These are phyloP conservation scores for Hippophae gyantsensis DNA, from an alignment of 306 rosid genomes.

Conservation along the genomic window DNA sequence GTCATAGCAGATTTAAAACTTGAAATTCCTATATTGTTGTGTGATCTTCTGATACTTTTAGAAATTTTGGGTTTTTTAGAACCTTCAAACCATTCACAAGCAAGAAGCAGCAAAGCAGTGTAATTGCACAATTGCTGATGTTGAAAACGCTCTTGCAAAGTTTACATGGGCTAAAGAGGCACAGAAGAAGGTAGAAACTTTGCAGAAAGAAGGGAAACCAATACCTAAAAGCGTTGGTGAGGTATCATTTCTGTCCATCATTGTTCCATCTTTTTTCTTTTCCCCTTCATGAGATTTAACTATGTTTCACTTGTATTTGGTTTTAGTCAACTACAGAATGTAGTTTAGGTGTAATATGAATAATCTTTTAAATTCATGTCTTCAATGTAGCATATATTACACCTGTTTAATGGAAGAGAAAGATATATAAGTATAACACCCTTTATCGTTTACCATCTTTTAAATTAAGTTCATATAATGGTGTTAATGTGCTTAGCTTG, in stretches of 20 bases:
- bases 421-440: no score
- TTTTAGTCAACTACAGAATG: no score
- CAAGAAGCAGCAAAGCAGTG: constrained; percentile 80
- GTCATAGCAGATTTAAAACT: neutral
- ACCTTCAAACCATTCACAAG: constrained; percentile 47
- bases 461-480: no score
- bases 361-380: no score
- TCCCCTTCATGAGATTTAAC: neutral
- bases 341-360: no score
- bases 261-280: constrained; percentile 5
- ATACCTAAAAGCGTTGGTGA: constrained; percentile 59
- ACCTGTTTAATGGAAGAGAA: no score
- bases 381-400: no score
- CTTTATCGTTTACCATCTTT: no score
- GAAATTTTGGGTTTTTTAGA: constrained; percentile 42
- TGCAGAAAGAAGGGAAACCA: constrained; percentile 86
- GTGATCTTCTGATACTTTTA: constrained; percentile 21
- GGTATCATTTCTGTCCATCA: constrained; percentile 25
- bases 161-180: constrained; percentile 90
- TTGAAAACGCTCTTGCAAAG: constrained; percentile 79
- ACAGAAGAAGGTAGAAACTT: constrained; percentile 57
- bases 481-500: no score
- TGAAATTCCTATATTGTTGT: constrained; percentile 1
- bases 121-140: constrained; percentile 66
- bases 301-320: neutral